phyloP scores from a whole-genome alignment of 1,284 basidiomycete species.

The Macrocybe sp. region DNA sequence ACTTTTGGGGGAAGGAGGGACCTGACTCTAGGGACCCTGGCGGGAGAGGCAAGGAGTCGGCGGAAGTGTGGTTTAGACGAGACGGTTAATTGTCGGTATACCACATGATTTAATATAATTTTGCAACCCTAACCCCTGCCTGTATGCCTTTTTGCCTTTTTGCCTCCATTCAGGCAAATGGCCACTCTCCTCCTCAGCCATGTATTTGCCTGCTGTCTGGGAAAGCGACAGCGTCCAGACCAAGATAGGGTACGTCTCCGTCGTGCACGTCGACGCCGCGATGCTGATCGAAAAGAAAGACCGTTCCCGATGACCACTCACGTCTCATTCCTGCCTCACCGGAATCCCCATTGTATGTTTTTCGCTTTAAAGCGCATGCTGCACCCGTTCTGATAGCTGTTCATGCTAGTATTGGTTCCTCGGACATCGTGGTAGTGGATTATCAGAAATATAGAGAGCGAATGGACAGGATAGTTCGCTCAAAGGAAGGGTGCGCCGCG shows the following conservation, averaged over 20 bases:
- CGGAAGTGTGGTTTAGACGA: conserved; percentile 31
- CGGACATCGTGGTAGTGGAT: conserved; percentile 5
- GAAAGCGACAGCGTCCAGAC: conserved; percentile 7
- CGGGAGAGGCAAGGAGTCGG: conserved; percentile 25
- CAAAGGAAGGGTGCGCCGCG: conserved; percentile 13
- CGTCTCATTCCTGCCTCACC: conserved; percentile 13
- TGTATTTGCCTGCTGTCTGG: conserved; percentile 13
- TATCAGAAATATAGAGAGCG: conserved; percentile 9
- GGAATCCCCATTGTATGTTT: conserved; percentile 2
- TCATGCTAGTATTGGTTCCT: neutral
- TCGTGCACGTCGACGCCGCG: neutral
- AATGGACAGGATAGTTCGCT: conserved; percentile 13
- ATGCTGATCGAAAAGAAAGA: conserved; percentile 5
- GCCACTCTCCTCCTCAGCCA: conserved; percentile 10
- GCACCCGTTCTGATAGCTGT: neutral
- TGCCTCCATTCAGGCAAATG: conserved; percentile 7
- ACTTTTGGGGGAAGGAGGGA: conserved; percentile 32
- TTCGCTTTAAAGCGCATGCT: neutral
- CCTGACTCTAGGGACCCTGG: conserved; percentile 21
- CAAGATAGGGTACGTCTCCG: conserved; percentile 1
- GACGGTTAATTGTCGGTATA: no score
- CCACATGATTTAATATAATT: no score
- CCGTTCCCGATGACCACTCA: conserved; percentile 11
- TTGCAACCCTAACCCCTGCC: conserved; percentile 11
- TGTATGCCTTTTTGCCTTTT: no score